Percentiles rank a stretch among this genome's conserved stretches.
Evolutionary conservation across 805 yeast genomes (phyloP).

Genomic region (Vanderwaltozyma polyspora): DNA sequence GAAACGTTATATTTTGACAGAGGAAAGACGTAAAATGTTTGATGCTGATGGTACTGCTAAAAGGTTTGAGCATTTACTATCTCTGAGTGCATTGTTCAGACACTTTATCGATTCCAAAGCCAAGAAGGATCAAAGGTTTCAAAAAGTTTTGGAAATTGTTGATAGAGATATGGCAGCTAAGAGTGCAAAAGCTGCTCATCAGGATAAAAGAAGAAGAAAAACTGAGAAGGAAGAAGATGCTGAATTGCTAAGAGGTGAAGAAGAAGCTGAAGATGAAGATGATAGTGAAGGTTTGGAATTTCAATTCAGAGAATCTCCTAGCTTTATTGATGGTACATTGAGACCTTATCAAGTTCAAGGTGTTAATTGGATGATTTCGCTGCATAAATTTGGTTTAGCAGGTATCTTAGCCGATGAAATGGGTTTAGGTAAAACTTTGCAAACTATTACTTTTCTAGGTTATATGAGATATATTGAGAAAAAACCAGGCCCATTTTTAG

Average conservation of each 20-base stretch:
- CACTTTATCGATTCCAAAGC: conserved; percentile 62
- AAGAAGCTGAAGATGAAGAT: conserved; percentile 12
- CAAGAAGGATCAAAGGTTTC: conserved; percentile 45
- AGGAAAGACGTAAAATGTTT: conserved; percentile 26
- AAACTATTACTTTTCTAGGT: conserved; percentile 67
- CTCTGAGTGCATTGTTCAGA: conserved; percentile 53
- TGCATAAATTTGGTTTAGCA: conserved; percentile 55
- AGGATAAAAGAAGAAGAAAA: conserved; percentile 45
- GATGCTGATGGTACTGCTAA: conserved; percentile 51
- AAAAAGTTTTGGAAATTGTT: conserved; percentile 36
- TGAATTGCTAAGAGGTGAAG: conserved; percentile 44
- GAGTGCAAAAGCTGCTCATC: conserved; percentile 11
- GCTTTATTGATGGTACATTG: conserved; percentile 50
- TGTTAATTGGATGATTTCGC: conserved; percentile 62
- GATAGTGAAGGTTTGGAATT: conserved; percentile 17
- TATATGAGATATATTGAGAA: conserved; percentile 52
- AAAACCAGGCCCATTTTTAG: conserved; percentile 60
- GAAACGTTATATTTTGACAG: conserved; percentile 18
- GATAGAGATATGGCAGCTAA: conserved; percentile 14
- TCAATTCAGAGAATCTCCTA: conserved; percentile 74
- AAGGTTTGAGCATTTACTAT: conserved; percentile 55
- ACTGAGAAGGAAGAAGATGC: conserved; percentile 74
- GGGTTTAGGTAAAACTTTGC: conserved; percentile 78
- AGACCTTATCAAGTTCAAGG: conserved; percentile 76
- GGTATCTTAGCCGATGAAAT: conserved; percentile 80